Evolutionary conservation across 306 rosid species (phyloP).

Genomic region (Citrullus mucosospermus): DNA sequence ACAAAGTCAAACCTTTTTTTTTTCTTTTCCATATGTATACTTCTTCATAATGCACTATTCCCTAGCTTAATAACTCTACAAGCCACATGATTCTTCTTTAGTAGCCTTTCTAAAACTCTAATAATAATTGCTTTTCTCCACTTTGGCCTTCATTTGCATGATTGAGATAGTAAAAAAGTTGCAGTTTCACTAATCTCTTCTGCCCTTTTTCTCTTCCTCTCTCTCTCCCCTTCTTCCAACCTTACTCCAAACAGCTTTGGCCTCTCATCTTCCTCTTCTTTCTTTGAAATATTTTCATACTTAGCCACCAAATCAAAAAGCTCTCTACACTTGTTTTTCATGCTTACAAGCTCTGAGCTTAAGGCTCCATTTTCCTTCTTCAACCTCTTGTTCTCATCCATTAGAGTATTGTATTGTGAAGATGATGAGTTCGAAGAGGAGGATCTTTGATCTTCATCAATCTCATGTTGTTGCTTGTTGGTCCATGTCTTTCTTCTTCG

Average conservation of each 20-base stretch:
- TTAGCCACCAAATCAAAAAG: slow-evolving; percentile 58
- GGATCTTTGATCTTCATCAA: slow-evolving; percentile 78
- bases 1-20: no score
- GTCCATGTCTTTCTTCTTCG: slow-evolving; percentile 71
- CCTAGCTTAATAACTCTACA: background rate
- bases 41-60: background rate
- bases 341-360: slow-evolving; percentile 40
- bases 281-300: slow-evolving; percentile 6
- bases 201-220: slow-evolving; percentile 43
- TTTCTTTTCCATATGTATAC: background rate
- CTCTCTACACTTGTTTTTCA: slow-evolving; percentile 59
- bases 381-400: slow-evolving; percentile 73
- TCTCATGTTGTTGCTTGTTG: slow-evolving; percentile 19
- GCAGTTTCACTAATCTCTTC: slow-evolving; percentile 41
- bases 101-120: background rate
- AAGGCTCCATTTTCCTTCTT: slow-evolving; percentile 59
- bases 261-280: slow-evolving; percentile 28
- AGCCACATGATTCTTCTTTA: background rate
- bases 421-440: slow-evolving; percentile 65
- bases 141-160: slow-evolving; percentile 40
- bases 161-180: slow-evolving; percentile 56
- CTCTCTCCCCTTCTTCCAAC: slow-evolving; percentile 53
- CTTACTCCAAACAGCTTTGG: slow-evolving; percentile 86
- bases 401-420: slow-evolving; percentile 34
- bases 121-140: background rate